Evolutionary conservation across 208 protist species (phyloP).

Genomic region (Phytomonas serpens): DNA sequence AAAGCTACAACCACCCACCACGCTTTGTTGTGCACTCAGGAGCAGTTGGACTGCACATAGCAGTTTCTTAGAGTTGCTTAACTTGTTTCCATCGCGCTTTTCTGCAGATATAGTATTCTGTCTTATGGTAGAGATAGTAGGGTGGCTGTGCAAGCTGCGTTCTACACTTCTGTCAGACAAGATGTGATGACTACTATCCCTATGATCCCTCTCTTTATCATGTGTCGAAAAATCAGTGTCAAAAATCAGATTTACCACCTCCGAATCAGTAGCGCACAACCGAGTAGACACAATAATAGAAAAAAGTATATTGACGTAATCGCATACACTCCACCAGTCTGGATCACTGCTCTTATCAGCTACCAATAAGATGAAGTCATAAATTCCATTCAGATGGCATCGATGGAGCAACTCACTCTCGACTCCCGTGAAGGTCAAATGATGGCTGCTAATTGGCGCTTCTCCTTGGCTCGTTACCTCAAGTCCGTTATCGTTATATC

Average conservation of each 20-base stretch:
- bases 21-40: not conserved
- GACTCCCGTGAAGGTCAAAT: not conserved
- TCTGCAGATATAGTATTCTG: not conserved
- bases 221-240: not conserved
- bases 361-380: not conserved
- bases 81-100: not conserved
- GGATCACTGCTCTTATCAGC: not conserved
- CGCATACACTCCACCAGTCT: conserved; percentile 4
- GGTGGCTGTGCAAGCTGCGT: not conserved
- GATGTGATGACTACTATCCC: not conserved
- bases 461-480: not conserved
- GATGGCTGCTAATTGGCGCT: not conserved
- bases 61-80: not conserved
- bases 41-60: not conserved
- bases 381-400: not conserved
- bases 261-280: not conserved
- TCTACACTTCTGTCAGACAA: not conserved
- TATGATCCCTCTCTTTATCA: not conserved
- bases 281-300: conserved; percentile 8
- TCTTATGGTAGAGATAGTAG: not conserved
- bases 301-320: conserved; percentile 3
- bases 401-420: not conserved
- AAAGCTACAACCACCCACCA: not conserved
- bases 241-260: not conserved
- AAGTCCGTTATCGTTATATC: not conserved